Base-by-base conservation (phyloP, 1,284 basidiomycete genomes). In the Leccinum pseudoinsigne region DNA sequence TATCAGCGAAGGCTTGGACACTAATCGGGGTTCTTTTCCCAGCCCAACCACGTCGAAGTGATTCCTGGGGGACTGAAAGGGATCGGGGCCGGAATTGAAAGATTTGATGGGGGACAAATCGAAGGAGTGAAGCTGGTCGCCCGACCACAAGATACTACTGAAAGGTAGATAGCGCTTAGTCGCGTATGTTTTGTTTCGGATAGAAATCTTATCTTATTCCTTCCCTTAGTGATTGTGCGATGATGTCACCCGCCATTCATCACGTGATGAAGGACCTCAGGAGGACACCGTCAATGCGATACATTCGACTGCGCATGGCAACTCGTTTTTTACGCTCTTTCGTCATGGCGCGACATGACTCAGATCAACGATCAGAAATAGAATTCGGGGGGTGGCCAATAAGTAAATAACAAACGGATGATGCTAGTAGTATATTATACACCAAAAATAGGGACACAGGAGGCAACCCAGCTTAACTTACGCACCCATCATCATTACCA, bases 121-220 rank as follows among this genome's bases (percentile, higher is more conserved):
- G 74, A 74, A 61, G 73, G 74, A 5, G 73, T 74, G 57, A 77
- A 74, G 64, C 55, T 74, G 47, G 73, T 74, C 58, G 60, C 64
- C 64, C 74, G 62, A 59, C 72, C 72, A 4, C 72, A 74, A 72
- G 72, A 74, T 36, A 76, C 73, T 36, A 76, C 73, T 4, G 73
- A 76, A 73, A 74, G 71, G 71, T 72, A 72, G 73, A 71, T 65
- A 23, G 56, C 53, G 57, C 65, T 64, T 68, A 60, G 72, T 63
- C 59, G 62, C 31, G 57, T 60, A 62, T 57, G 55, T 51, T 53
- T 10, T 63, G 55, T 62, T 47, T 70, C 53, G 57, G 21, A 70
- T 74, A 74, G 73, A 62, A 59, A 58, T 66, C 61, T 70, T 66
- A 63, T 63, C 65, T 63, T 68, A 64, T 54, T 54, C 51, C 26